Conservation (phyloP, 768 basidiomycete genomes). For the Leucosporidium yakuticum region DNA sequence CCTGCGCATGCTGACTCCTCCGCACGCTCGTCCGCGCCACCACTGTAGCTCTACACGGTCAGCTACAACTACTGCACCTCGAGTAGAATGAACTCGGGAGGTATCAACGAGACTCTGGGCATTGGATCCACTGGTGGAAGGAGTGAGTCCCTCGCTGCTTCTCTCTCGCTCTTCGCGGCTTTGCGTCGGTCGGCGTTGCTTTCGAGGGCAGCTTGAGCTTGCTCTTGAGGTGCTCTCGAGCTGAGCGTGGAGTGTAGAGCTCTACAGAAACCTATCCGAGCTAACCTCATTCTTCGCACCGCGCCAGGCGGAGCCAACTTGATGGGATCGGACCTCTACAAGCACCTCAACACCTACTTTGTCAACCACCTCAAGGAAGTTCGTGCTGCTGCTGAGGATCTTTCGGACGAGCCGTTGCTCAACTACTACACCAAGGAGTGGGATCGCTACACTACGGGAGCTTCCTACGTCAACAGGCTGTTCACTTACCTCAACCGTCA, state of each 20-base stretch:
- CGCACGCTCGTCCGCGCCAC: not conserved
- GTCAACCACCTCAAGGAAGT: slow-evolving; percentile 66
- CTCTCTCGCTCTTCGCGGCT: not conserved
- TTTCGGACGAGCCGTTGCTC: slow-evolving; percentile 81
- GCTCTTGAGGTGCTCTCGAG: not conserved
- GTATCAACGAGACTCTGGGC: slow-evolving; percentile 39
- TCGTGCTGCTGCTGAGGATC: slow-evolving; percentile 61
- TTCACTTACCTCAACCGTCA: slow-evolving; percentile 98
- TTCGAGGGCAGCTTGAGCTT: not conserved
- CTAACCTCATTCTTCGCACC: not conserved
- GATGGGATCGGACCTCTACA: slow-evolving; percentile 96
- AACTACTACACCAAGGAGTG: slow-evolving; percentile 88
- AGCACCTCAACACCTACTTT: slow-evolving; percentile 88
- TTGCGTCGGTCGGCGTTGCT: slow-evolving; percentile 2
- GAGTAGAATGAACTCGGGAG: slow-evolving; percentile 48
- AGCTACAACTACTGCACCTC: slow-evolving; percentile 98
- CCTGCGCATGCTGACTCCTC: slow-evolving; percentile 7
- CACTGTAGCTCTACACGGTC: slow-evolving; percentile 63
- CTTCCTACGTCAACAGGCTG: slow-evolving; percentile 92
- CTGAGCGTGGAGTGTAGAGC: not conserved
- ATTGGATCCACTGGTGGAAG: slow-evolving; percentile 15
- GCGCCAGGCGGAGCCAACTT: slow-evolving; percentile 66
- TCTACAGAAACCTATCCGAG: not conserved
- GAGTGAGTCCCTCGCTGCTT: slow-evolving; percentile 15
- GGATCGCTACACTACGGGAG: slow-evolving; percentile 94